Evolutionary conservation across 192 early-diverging fungal species (phyloP), one percentile per base, ranked within the genome.

Genomic region (Cladochytrium replicatum): DNA sequence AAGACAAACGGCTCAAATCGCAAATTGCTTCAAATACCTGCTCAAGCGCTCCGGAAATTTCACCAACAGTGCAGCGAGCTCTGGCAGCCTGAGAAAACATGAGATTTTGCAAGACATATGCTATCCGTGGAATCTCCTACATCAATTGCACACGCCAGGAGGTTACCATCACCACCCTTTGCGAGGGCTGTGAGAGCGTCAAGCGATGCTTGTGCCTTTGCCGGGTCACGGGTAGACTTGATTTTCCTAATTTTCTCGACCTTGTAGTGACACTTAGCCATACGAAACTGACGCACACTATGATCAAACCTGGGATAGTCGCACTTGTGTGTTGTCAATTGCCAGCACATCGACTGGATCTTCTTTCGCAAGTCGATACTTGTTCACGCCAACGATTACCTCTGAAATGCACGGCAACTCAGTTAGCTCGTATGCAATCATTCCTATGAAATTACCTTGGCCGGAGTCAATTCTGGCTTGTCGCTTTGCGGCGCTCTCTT

Each of bases 311-410:
- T 69, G 84, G 0, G 71, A 55, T 2, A 75, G 51, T 47, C 87
- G 70, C 22, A 91, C 89, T 31, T 64, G 58, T 5, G 76, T 74
- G 60, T 91, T 91, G 52, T 91, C 89, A 39, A 91, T 91, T 6
- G 83, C 71, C 30, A 82, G 69, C 13, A 87, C 83, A 13, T 83
- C 82, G 40, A 81, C 68, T 8, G 41, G 50, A 42, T 72, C 74
- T 46, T 86, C 88, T 17, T 60, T 57, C 29, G 53, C 46, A 13
- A 54, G 37, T 22, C 47, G 19, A 67, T 85, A 91, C 71, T 91
- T 91, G 72, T 91, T 91, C 31, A 91, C 89, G 54, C 89, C 89
- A 25, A 91, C 87, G 60, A 91, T 89, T 19, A 77, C 71, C 50
- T 87, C 83, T 84, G 60, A 13, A 55, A 31, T 3, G 7, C 22